Conservation (phyloP, 352 stramenopile genomes). For the Pythium brassicae region DNA sequence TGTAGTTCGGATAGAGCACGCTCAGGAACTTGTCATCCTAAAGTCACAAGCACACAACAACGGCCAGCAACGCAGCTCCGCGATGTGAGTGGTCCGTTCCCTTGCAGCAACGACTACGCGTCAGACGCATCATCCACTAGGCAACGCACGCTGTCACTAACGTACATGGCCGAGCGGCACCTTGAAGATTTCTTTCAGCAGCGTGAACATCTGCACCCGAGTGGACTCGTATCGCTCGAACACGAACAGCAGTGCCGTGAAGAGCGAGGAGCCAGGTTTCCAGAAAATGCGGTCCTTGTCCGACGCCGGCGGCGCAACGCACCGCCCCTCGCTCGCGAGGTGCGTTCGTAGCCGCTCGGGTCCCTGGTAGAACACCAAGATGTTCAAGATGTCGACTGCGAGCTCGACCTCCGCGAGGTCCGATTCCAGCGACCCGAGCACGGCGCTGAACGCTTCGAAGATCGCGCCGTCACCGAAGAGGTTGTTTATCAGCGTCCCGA, state of each 20-base stretch:
- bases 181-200: slow-evolving; percentile 72
- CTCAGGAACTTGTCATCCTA: slow-evolving; percentile 86
- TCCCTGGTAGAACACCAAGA: slow-evolving; percentile 65
- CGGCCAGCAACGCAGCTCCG: no score
- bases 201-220: slow-evolving; percentile 59
- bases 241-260: slow-evolving; percentile 61
- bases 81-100: neutral
- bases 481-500: slow-evolving; percentile 56
- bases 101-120: no score
- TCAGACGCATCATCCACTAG: neutral
- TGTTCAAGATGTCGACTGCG: slow-evolving; percentile 65
- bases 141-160: neutral
- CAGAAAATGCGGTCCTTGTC: slow-evolving; percentile 66
- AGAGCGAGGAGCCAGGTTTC: slow-evolving; percentile 62
- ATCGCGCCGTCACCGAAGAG: slow-evolving; percentile 62
- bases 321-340: slow-evolving; percentile 68
- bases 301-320: slow-evolving; percentile 44
- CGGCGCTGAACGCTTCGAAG: slow-evolving; percentile 46
- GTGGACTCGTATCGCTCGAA: slow-evolving; percentile 64
- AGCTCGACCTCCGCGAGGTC: slow-evolving; percentile 40
- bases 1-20: slow-evolving; percentile 86
- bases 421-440: slow-evolving; percentile 46
- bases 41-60: neutral
- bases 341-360: slow-evolving; percentile 62
- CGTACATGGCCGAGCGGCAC: slow-evolving; percentile 62